phyloP scores from a whole-genome alignment of 257 asterid genomes.

The Gynochthodes officinalis region DNA sequence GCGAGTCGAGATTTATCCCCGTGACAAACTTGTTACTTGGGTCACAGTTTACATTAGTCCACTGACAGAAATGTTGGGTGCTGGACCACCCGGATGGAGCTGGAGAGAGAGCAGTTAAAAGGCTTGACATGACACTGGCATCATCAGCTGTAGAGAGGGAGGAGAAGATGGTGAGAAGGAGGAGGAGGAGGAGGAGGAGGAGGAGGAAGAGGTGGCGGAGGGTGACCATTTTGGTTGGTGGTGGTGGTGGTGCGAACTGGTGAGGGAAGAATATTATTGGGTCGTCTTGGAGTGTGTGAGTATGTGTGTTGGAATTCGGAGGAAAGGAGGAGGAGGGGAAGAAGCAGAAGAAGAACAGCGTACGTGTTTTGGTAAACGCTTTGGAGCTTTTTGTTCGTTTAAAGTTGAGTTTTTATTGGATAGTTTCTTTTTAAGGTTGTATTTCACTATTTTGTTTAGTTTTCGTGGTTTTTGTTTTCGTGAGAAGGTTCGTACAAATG shows the following conservation, averaged over 20 bases:
- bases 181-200: conserved; percentile 28
- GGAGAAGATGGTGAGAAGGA: conserved; percentile 24
- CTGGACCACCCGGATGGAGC: conserved; percentile 67
- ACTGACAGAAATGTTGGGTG: conserved; percentile 48
- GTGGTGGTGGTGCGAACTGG: conserved; percentile 2
- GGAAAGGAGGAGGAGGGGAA: not conserved
- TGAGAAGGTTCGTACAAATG: no score
- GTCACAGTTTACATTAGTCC: conserved; percentile 66
- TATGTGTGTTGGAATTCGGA: no score
- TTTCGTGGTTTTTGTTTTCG: no score
- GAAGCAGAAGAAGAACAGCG: not conserved
- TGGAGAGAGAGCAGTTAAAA: conserved; percentile 53
- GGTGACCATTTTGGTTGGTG: conserved; percentile 37
- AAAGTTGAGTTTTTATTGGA: no score
- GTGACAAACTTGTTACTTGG: conserved; percentile 39
- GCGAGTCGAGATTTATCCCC: conserved; percentile 47
- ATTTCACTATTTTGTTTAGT: no score
- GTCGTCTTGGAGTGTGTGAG: not conserved
- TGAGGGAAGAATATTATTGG: not conserved
- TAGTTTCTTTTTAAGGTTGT: no score
- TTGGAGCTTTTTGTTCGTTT: no score
- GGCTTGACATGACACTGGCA: conserved; percentile 53
- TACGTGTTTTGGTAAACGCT: not conserved
- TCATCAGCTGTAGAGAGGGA: conserved; percentile 61
- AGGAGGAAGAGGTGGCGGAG: conserved; percentile 23